Base-by-base conservation (phyloP, 176 grass and related monocot species). In the Raddia guianensis region DNA sequence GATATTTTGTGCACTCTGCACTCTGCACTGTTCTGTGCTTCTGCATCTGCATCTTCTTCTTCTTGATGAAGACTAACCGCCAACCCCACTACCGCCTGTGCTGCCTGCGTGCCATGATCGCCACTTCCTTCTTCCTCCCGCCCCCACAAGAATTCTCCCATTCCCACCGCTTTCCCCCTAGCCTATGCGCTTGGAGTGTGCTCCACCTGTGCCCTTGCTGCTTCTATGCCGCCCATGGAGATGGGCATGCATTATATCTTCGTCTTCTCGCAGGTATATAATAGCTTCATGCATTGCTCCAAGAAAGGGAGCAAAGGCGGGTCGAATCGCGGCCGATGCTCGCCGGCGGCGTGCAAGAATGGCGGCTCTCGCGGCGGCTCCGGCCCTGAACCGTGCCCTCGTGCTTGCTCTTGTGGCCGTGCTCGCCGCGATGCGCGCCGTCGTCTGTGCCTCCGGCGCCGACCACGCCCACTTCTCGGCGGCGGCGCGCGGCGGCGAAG, bases 41-140 rank as follows among this genome's bases (percentile, higher is more conserved):
- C 50, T 35, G 50, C 61, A 9, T 21, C 69, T 45, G 33, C 3
- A 52, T 18, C 40, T 71, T 18, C 40, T 71, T 0, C 60, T 88
- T 81, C 87, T 80, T 59, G 85, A 93, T 35, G 7, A 86, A 54
- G 91, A 94, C 85, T 59, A 83, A 86, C 91, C 50, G 88, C 81
- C 89, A 82, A 82, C 72, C 75, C 79, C 91, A 94, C 91, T 85
- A 78, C 10, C 0, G 2, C 21, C 69, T 43, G 11, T 56, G 42
- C 80, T 83, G 46, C 61, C 16, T 83, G 44, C 33, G 20, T 51
- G 73, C 68, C 49, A 2, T 65, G 37, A 40, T 40, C 37, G 58
- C 74, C 83, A 68, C 78, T 65, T 56, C 9, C 40, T 15, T 5
- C 18, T 13, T 15, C 9, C 18, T 13, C 48, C 63, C 45, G 50